Conservation (phyloP, 2,329 filamentous ascomycete species). For the Colletotrichum falcatum region DNA sequence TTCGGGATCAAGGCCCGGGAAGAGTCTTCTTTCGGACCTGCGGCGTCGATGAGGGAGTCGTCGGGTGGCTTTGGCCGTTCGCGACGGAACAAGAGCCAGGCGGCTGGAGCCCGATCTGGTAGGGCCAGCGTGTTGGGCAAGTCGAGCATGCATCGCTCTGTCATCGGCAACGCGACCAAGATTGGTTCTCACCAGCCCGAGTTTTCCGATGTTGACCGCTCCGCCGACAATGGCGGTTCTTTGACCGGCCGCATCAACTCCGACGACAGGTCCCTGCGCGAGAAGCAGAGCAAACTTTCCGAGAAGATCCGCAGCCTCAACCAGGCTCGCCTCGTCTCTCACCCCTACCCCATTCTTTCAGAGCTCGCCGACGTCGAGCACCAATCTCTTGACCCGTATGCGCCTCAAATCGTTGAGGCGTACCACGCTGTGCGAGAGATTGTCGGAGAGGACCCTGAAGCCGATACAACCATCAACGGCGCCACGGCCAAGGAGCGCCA, state of each 20-base stretch:
- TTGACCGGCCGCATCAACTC: conserved; percentile 64
- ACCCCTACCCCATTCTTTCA: conserved; percentile 78
- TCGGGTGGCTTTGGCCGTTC: conserved; percentile 72
- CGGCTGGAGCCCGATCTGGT: conserved; percentile 69
- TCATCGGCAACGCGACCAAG: conserved; percentile 83
- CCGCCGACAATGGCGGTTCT: conserved; percentile 60
- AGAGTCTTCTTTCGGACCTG: conserved; percentile 51
- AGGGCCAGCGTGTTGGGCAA: conserved; percentile 63
- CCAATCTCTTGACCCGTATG: conserved; percentile 76
- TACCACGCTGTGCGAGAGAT: conserved; percentile 86
- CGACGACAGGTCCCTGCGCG: conserved; percentile 81
- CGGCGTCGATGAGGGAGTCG: conserved; percentile 58
- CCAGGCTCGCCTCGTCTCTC: conserved; percentile 73
- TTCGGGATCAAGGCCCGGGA: conserved; percentile 83
- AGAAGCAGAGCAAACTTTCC: conserved; percentile 86
- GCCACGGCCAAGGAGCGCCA: conserved; percentile 79
- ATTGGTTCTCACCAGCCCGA: conserved; percentile 68
- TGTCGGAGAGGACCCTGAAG: conserved; percentile 75
- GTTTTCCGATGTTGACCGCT: conserved; percentile 77
- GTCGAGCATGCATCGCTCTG: conserved; percentile 82
- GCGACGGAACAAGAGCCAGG: conserved; percentile 61
- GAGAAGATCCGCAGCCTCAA: conserved; percentile 86
- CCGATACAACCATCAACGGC: conserved; percentile 69
- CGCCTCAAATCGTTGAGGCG: conserved; percentile 81
- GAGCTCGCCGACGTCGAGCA: conserved; percentile 81